phyloP scores from a whole-genome alignment of 148 eudicot genomes.

The Limonium bicolor region DNA sequence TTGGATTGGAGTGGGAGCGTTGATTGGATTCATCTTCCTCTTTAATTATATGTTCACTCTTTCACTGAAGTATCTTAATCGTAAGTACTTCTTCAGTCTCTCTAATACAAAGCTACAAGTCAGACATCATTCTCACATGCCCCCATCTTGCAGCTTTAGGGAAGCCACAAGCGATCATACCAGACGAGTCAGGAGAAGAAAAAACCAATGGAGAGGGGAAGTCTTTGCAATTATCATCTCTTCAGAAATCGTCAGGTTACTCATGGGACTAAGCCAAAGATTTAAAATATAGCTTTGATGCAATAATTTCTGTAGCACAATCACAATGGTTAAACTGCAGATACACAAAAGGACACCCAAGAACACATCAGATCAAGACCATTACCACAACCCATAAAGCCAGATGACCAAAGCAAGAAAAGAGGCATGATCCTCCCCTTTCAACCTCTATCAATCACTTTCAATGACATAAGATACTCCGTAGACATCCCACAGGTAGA shows the following conservation, averaged over 20 bases:
- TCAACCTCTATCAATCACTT: slow-evolving; percentile 3
- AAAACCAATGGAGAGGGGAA: neutral
- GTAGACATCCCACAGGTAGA: slow-evolving; percentile 7
- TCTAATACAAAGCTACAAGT: too few relatives aligned
- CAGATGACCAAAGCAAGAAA: neutral
- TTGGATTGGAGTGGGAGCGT: slow-evolving; percentile 34
- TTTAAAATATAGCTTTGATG: too few relatives aligned
- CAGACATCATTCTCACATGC: too few relatives aligned
- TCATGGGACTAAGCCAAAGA: too few relatives aligned
- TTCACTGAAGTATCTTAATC: slow-evolving; percentile 17
- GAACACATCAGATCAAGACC: neutral
- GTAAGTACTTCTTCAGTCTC: neutral
- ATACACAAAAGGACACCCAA: neutral
- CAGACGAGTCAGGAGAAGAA: slow-evolving; percentile 1
- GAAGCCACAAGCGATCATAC: slow-evolving; percentile 15
- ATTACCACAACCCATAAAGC: neutral
- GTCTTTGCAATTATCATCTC: too few relatives aligned
- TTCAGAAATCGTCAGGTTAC: too few relatives aligned
- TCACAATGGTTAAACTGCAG: neutral
- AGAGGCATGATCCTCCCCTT: slow-evolving; percentile 4
- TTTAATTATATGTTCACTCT: slow-evolving; percentile 21
- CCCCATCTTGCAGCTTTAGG: slow-evolving; percentile 17
- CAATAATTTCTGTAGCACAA: neutral
- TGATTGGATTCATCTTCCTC: slow-evolving; percentile 17
- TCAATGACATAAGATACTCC: slow-evolving; percentile 2